These are phyloP conservation scores for Helotiales sp. DNA, from an alignment of 2,329 filamentous ascomycete species.

Conservation along the genomic window DNA sequence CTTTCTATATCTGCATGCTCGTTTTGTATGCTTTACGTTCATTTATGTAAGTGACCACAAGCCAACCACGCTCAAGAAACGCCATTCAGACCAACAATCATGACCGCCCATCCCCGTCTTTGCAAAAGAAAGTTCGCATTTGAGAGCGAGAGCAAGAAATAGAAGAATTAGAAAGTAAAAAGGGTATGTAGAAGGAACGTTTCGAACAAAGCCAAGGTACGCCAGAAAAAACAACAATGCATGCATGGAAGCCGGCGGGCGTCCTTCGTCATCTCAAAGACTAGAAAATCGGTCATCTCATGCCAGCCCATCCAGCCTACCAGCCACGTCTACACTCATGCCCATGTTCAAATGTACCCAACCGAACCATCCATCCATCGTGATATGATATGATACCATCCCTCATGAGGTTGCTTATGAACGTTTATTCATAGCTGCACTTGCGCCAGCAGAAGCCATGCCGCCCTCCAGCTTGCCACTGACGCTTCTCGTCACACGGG, in stretches of 20 bases:
- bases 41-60: not conserved
- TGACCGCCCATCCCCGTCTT: not conserved
- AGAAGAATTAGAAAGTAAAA: not conserved
- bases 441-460: conserved; percentile 60
- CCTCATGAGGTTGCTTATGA: conserved; percentile 27
- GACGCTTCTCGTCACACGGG: conserved; percentile 61
- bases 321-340: conserved; percentile 1
- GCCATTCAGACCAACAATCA: conserved; percentile 5
- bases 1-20: not conserved
- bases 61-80: not conserved
- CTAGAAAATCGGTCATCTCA: not conserved
- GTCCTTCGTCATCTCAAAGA: not conserved
- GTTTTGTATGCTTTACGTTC: not conserved
- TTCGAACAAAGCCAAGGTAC: not conserved
- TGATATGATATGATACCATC: conserved; percentile 19
- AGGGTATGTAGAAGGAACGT: conserved; percentile 3
- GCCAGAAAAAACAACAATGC: conserved; percentile 19
- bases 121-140: not conserved
- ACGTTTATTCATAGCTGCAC: conserved; percentile 60
- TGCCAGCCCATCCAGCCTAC: not conserved
- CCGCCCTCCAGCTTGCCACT: conserved; percentile 59
- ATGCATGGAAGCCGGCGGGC: too few species aligned
- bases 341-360: conserved; percentile 9
- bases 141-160: not conserved
- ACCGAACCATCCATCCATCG: conserved; percentile 21